These are phyloP conservation scores for Colletotrichum euphorbiae DNA, from an alignment of 2,329 filamentous ascomycete genomes.

Conservation along the genomic window DNA sequence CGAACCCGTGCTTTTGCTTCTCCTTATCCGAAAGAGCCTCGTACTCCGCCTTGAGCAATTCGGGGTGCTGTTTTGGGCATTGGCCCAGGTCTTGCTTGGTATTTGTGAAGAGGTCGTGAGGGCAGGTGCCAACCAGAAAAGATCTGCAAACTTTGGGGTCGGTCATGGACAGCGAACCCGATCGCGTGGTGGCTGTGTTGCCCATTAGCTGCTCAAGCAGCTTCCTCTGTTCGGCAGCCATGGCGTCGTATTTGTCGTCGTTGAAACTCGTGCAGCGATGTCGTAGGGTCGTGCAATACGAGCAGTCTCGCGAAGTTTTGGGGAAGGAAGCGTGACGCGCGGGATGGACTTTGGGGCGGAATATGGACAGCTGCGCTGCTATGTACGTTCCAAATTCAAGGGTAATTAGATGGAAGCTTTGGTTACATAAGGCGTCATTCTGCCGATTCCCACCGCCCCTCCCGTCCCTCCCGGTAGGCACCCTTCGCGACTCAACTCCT, in stretches of 20 bases:
- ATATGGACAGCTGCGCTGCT: conserved; percentile 30
- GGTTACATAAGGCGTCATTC: conserved; percentile 31
- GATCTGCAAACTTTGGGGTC: conserved; percentile 62
- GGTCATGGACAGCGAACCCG: conserved; percentile 85
- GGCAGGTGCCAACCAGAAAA: conserved; percentile 41
- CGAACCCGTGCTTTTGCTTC: conserved; percentile 85
- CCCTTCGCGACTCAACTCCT: conserved; percentile 32
- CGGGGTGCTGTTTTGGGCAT: conserved; percentile 89
- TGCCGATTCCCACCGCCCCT: conserved; percentile 40
- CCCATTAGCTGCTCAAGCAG: conserved; percentile 98
- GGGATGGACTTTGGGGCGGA: conserved; percentile 31
- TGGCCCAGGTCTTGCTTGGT: conserved; percentile 96
- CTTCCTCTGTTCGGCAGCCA: conserved; percentile 98
- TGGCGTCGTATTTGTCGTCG: conserved; percentile 52
- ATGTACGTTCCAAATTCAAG: conserved; percentile 1
- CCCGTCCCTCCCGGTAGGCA: conserved; percentile 17
- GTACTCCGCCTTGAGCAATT: conserved; percentile 90
- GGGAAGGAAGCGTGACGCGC: conserved; percentile 32
- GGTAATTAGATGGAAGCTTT: not conserved
- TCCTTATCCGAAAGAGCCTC: conserved; percentile 77
- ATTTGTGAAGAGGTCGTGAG: conserved; percentile 93
- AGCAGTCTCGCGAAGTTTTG: conserved; percentile 5
- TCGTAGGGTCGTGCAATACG: not conserved
- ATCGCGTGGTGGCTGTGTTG: conserved; percentile 77
- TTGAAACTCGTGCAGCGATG: not conserved